A percentile compares a stretch with the other conserved stretches of the same genome.
These are phyloP conservation scores for Dendrobium catenatum DNA, from an alignment of 106 monocot genomes.

Conservation along the genomic window DNA sequence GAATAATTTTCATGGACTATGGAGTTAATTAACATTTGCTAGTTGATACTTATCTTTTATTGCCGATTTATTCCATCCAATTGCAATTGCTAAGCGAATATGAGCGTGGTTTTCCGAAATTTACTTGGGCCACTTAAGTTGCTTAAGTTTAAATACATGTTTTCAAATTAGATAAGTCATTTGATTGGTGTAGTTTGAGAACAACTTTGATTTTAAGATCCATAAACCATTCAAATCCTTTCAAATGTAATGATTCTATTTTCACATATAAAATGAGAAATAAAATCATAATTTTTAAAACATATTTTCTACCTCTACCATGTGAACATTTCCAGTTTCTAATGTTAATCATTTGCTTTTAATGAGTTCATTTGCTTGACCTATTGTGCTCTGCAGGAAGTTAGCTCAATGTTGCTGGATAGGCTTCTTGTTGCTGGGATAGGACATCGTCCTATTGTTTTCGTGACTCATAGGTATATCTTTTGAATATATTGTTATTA, in stretches of 20 bases:
- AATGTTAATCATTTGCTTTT: not conserved
- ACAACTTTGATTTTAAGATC: not conserved
- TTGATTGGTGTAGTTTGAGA: not conserved
- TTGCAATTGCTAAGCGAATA: not conserved
- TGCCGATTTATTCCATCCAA: not conserved
- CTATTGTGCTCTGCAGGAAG: slow-evolving; percentile 53
- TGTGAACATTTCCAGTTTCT: not conserved
- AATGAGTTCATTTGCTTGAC: not conserved
- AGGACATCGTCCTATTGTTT: slow-evolving; percentile 86
- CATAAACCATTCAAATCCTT: not conserved
- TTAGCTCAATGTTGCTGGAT: slow-evolving; percentile 78
- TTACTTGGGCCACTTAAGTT: not conserved
- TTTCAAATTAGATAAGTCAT: not conserved
- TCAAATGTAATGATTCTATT: not conserved
- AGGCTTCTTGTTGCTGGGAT: slow-evolving; percentile 82
- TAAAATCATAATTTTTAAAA: not conserved
- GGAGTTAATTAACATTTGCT: not conserved
- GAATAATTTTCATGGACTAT: not conserved
- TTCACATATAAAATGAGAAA: not conserved
- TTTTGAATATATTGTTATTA: slow-evolving; percentile 1
- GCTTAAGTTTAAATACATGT: not conserved
- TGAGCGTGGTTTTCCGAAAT: not conserved
- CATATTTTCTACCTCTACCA: not conserved
- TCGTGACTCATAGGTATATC: slow-evolving; percentile 83
- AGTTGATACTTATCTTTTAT: not conserved